Evolutionary conservation across 2,329 filamentous ascomycete species (phyloP).

Genomic region (Colletotrichum musae): DNA sequence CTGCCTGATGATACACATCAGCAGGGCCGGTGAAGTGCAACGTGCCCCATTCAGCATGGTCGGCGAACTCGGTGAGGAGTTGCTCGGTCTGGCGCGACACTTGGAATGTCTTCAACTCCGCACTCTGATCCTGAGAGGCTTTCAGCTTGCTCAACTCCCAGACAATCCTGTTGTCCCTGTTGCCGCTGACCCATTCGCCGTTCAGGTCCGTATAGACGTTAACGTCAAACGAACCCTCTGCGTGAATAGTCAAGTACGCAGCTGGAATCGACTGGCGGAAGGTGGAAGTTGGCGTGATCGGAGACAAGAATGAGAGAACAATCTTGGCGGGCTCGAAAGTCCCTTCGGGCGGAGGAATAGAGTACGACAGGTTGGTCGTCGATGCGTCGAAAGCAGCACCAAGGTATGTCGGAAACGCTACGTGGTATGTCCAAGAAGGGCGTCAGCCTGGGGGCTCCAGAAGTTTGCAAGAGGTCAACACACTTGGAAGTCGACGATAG

Average conservation of each 20-base stretch:
- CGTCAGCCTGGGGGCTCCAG: constrained; percentile 15
- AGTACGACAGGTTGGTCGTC: constrained; percentile 65
- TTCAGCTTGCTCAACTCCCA: constrained; percentile 74
- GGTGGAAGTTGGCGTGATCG: constrained; percentile 85
- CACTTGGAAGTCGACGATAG: constrained; percentile 49
- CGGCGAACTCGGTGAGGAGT: constrained; percentile 80
- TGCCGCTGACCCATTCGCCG: constrained; percentile 86
- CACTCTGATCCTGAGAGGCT: constrained; percentile 50
- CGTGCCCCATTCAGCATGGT: constrained; percentile 88
- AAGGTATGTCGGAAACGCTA: constrained; percentile 59
- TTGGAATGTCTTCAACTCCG: constrained; percentile 76
- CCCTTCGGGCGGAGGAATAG: constrained; percentile 50
- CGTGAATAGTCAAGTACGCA: constrained; percentile 80
- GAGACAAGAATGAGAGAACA: constrained; percentile 75
- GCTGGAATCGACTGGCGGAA: constrained; percentile 87
- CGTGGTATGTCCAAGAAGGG: constrained; percentile 50
- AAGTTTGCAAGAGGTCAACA: constrained; percentile 10
- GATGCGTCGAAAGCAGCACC: constrained; percentile 65
- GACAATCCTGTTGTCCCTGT: constrained; percentile 76
- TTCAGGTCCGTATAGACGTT: constrained; percentile 78
- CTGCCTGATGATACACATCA: constrained; percentile 78
- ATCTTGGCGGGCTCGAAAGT: constrained; percentile 52
- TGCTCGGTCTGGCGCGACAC: constrained; percentile 73
- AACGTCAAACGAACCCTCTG: constrained; percentile 75
- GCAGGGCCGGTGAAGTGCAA: constrained; percentile 82